A percentile compares a stretch with the other conserved stretches of the same genome.
Evolutionary conservation across 2,329 filamentous ascomycete genomes (phyloP).

Genomic region (Nannizzia gypsea): DNA sequence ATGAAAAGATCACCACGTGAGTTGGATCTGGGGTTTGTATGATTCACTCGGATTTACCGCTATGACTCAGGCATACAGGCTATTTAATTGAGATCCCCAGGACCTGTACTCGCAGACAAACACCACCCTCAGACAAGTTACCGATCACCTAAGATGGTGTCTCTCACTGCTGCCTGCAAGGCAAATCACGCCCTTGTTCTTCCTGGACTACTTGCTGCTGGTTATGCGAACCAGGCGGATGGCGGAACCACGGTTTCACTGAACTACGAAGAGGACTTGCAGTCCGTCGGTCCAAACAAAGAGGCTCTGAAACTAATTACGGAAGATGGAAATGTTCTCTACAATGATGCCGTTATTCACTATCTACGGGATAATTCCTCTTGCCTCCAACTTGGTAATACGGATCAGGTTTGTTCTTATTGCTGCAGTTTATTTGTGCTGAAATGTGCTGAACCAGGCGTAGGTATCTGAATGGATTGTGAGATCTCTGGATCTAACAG

Average conservation of each 20-base stretch:
- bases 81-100: too few relatives aligned
- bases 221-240: conserved; percentile 24
- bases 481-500: conserved; percentile 45
- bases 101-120: too few relatives aligned
- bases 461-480: conserved; percentile 32
- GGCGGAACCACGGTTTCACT: not conserved
- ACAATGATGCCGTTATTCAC: not conserved
- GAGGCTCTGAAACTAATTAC: not conserved
- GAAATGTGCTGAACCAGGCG: conserved; percentile 8
- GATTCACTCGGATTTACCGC: too few relatives aligned
- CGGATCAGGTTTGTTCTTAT: conserved; percentile 19
- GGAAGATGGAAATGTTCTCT: not conserved
- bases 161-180: conserved; percentile 29
- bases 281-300: not conserved
- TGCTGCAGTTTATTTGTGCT: not conserved
- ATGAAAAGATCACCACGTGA: too few relatives aligned
- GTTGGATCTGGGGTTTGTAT: too few relatives aligned
- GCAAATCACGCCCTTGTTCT: conserved; percentile 31
- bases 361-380: not conserved
- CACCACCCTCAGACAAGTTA: too few relatives aligned
- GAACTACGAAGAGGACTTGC: not conserved
- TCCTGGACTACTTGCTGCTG: conserved; percentile 32
- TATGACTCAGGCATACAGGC: too few relatives aligned
- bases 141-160: not conserved
- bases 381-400: conserved; percentile 24